phyloP scores from a whole-genome alignment of 306 rosid species.

The Trifolium pratense region DNA sequence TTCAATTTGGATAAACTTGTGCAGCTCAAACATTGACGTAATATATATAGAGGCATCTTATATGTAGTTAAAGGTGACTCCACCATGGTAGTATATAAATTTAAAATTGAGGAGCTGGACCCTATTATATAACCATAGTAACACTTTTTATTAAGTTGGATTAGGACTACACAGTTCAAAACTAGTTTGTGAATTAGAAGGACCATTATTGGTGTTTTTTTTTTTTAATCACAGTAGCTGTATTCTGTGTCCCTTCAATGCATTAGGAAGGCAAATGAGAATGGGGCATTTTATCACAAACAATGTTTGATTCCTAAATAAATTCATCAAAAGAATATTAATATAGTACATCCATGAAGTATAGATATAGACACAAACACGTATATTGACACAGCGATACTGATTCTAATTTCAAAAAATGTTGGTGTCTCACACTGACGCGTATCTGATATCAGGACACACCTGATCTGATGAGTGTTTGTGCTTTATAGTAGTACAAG shows the following conservation, averaged over 20 bases:
- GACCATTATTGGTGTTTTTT: slow-evolving; percentile 1
- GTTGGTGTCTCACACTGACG: no score
- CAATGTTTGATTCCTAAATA: background rate
- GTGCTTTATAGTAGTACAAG: no score
- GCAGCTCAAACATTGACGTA: background rate
- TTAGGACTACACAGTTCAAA: background rate
- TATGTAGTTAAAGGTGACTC: slow-evolving; percentile 8
- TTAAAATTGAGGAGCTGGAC: background rate
- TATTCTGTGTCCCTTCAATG: slow-evolving; percentile 2
- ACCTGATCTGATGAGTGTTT: no score
- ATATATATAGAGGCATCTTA: background rate
- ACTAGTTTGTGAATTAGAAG: background rate
- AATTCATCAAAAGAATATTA: background rate
- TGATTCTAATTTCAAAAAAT: no score
- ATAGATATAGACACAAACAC: no score
- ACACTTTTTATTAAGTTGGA: background rate
- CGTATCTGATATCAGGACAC: no score
- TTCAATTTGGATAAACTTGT: slow-evolving; percentile 8
- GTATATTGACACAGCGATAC: no score
- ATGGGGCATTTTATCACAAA: background rate
- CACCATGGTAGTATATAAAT: background rate
- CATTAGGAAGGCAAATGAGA: background rate
- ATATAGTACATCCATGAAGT: no score
- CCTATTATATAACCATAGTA: background rate
- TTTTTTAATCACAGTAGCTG: background rate